Evolutionary conservation across 2,329 filamentous ascomycete species (phyloP).

Genomic region (Endoconidiophora laricicola): DNA sequence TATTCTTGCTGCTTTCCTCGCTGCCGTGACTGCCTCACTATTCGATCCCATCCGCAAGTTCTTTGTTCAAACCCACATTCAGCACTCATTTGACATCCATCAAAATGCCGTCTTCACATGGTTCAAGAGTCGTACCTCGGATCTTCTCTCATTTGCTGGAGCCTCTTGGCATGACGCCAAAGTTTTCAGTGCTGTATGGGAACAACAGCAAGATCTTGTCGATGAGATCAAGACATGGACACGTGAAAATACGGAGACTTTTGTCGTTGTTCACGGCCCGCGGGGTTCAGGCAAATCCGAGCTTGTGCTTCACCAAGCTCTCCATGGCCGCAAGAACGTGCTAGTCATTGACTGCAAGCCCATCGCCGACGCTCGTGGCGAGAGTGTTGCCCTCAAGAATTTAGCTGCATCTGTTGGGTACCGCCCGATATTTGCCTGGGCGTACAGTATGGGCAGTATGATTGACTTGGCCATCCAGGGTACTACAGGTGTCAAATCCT

Average conservation of each 20-base stretch:
- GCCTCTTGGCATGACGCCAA: conserved; percentile 43
- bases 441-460: conserved; percentile 85
- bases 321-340: conserved; percentile 60
- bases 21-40: conserved; percentile 67
- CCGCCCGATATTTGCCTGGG: conserved; percentile 85
- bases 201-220: conserved; percentile 68
- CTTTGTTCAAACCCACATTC: conserved; percentile 79
- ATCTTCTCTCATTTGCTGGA: conserved; percentile 42
- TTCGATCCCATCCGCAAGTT: conserved; percentile 92
- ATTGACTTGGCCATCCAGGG: conserved; percentile 85
- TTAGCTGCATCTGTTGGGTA: conserved; percentile 78
- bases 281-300: conserved; percentile 83
- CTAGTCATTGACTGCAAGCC: conserved; percentile 85
- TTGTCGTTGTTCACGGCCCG: conserved; percentile 85
- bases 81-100: conserved; percentile 50
- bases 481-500: conserved; percentile 84
- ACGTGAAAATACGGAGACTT: conserved; percentile 75
- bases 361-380: conserved; percentile 78
- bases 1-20: conserved; percentile 60
- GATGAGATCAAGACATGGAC: conserved; percentile 72
- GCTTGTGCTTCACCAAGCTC: conserved; percentile 67
- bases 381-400: conserved; percentile 67
- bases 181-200: conserved; percentile 68
- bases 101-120: conserved; percentile 62
- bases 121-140: conserved; percentile 57